These are phyloP conservation scores for Volvariella surrecta DNA, from an alignment of 1,284 basidiomycete species.

Conservation along the genomic window DNA sequence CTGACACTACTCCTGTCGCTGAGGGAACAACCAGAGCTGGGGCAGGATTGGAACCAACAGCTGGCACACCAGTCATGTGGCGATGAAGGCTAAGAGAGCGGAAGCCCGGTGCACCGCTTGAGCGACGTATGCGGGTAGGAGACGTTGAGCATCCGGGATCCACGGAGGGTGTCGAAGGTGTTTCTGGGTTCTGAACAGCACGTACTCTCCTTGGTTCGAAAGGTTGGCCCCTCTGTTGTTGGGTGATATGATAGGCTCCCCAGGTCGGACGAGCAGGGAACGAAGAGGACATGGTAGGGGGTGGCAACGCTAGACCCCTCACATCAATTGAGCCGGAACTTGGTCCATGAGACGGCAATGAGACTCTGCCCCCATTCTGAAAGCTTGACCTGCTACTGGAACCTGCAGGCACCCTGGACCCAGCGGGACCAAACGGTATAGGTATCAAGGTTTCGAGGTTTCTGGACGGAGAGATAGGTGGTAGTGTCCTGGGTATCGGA, in stretches of 20 bases:
- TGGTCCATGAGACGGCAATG: no score
- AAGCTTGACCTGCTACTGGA: no score
- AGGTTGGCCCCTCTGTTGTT: constrained; percentile 10
- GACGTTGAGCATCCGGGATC: constrained; percentile 16
- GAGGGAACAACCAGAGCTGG: no score
- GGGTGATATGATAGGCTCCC: neutral
- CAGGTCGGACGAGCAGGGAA: no score
- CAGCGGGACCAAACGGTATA: constrained; percentile 42
- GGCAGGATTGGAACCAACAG: no score
- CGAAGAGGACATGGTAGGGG: no score
- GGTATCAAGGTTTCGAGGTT: constrained; percentile 56
- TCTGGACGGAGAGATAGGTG: constrained; percentile 38
- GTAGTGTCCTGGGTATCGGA: constrained; percentile 42
- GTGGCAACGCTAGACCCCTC: no score
- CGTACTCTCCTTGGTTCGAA: constrained; percentile 65
- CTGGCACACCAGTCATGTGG: constrained; percentile 14
- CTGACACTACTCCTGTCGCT: constrained; percentile 5
- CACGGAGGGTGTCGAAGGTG: constrained; percentile 26
- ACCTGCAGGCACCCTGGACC: neutral
- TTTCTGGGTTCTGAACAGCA: constrained; percentile 30
- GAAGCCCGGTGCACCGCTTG: constrained; percentile 29
- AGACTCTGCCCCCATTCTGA: no score
- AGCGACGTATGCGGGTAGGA: constrained; percentile 35
- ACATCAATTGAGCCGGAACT: no score
- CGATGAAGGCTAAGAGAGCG: constrained; percentile 18